Evolutionary conservation across 2,329 filamentous ascomycete species (phyloP), one percentile per base, ranked within the genome.

Genomic region (Diaporthe batatas): DNA sequence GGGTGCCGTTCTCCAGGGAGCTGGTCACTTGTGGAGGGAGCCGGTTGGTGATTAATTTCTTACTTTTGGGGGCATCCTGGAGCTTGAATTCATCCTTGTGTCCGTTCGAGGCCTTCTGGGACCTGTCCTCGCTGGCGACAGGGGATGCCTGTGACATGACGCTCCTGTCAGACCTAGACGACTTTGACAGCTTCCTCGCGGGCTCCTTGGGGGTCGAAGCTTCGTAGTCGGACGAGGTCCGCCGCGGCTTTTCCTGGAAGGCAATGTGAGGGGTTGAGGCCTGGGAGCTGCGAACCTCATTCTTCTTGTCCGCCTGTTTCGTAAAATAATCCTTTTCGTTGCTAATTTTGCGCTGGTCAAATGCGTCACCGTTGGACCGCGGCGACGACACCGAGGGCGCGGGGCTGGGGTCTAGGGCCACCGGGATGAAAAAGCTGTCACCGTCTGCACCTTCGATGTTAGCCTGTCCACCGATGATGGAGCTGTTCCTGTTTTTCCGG

Each of bases 221-320:
- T 39, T 90, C 86, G 32, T 90, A 83, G 14, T 92, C 90, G 3
- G 91, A 89, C 0, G 91, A 91, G 6, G 87, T 83, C 74, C 90
- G 87, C 57, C 93, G 89, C 2, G 90, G 90, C 82, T 95, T 96
- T 78, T 97, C 94, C 80, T 97, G 94, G 80, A 95, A 97, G 29
- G 94, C 93, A 77, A 97, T 97, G 79, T 98, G 95, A n/a, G 95
- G 94, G 21, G 94, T 95, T 2, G 91, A 89, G 73, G 84, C 81
- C 71, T 85, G 84, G 1, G 87, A 88, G 55, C 67, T 64, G 59
- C 71, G 71, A 55, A 53, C 47, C 4, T 88, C 87, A 21, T 78
- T 79, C 62, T 85, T 86, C 76, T 83, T 87, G 68, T 89, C 86
- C 3, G 81, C 76, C 82, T 79, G 79, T 86, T 87, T 44, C 83